A percentile compares a stretch with the other conserved stretches of the same genome.
Evolutionary conservation across 176 grass and related monocot species (phyloP).

Genomic region (Zea mays): DNA sequence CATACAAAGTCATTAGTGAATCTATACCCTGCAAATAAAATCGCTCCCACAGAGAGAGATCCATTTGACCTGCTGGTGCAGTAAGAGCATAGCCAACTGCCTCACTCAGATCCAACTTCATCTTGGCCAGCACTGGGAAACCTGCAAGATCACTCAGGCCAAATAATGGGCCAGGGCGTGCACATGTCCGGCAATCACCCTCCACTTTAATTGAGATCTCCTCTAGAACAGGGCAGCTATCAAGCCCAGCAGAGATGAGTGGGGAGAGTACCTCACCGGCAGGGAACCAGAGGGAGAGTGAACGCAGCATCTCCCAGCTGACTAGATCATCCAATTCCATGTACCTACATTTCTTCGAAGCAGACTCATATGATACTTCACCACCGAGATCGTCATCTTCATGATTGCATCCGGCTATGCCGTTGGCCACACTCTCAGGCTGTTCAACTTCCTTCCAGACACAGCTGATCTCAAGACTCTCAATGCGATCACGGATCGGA

Average conservation of each 20-base stretch:
- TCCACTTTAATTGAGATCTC: constrained; percentile 88
- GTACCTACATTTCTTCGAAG: constrained; percentile 67
- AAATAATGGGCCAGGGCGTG: constrained; percentile 42
- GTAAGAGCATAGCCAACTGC: constrained; percentile 89
- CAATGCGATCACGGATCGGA: constrained; percentile 60
- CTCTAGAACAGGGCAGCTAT: constrained; percentile 72
- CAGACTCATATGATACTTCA: constrained; percentile 45
- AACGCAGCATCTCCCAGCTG: constrained; percentile 71
- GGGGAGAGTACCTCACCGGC: constrained; percentile 77
- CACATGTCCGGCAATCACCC: constrained; percentile 62
- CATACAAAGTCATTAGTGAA: constrained; percentile 52
- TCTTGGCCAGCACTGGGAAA: constrained; percentile 66
- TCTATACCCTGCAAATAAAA: constrained; percentile 82
- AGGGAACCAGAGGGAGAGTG: constrained; percentile 79
- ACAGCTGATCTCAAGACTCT: constrained; percentile 91
- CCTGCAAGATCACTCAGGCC: constrained; percentile 62
- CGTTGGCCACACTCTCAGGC: constrained; percentile 18
- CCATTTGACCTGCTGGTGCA: constrained; percentile 82
- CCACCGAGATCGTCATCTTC: constrained; percentile 45
- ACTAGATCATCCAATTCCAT: constrained; percentile 47
- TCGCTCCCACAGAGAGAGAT: constrained; percentile 88
- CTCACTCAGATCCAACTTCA: constrained; percentile 89
- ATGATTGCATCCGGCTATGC: constrained; percentile 13
- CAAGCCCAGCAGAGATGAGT: constrained; percentile 54
- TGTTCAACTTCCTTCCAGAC: constrained; percentile 51